Base-by-base conservation (phyloP, 1,139 yeast species). In the Candida tropicalis region DNA sequence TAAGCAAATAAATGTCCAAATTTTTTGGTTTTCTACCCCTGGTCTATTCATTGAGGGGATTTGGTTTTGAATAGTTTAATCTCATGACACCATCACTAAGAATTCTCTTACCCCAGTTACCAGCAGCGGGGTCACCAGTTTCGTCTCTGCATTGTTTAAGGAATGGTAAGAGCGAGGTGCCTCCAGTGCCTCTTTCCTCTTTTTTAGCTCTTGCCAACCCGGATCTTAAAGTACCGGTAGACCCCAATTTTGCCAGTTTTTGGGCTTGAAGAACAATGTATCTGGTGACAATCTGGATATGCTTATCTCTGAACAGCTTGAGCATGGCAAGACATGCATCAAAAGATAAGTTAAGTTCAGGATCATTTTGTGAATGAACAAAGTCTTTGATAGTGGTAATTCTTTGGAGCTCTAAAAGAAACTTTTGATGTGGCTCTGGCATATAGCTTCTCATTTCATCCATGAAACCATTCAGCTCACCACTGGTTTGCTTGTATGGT, bases 91-190 rank as follows among this genome's bases (percentile, higher is more conserved):
- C 82, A 51, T 81, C 84, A 41, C 85, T 78, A 48, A 88, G 75
- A 34, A 88, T 70, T 48, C 93, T 74, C 57, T 81, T 80, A 62
- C 95, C 96, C 97, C 96, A 88, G 41, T 71, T 76, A 45, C 96
- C 93, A 29, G 95, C 96, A 20, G 96, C 96, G 6, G 90, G 82
- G 55, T 85, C 93, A 33, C 96, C 96, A 8, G 96, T 91, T 62
- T 91, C 98, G 65, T 91, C 97, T 62, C 98, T 81, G 53, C 97
- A 91, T 63, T 91, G 97, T 62, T 90, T 90, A 59, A 91, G 76
- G 67, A 91, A 91, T 24, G 97, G 97, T 48, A 91, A 78, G 55
- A 91, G 73, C 0, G 96, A 84, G 0, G 97, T 91, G 34, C 98
- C 97, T 12, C 98, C 98, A 1, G 98, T 91, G 8, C 98, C 98